Percentiles rank a stretch among this genome's conserved stretches.
Evolutionary conservation across 2,329 filamentous ascomycete species (phyloP).

Genomic region (Fusarium ambrosium): DNA sequence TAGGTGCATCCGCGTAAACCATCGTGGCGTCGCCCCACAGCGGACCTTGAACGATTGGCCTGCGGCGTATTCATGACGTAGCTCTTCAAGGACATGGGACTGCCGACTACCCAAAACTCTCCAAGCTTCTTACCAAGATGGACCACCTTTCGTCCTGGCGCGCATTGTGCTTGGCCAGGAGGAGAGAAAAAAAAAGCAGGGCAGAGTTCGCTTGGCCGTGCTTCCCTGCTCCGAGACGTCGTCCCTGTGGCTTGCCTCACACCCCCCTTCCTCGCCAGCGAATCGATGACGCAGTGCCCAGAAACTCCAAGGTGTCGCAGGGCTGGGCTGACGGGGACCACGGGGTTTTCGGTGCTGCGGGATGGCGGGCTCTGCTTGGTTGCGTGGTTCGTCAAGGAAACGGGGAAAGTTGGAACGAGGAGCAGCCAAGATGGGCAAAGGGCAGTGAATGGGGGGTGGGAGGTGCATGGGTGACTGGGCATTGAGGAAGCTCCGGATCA

Average conservation of each 20-base stretch:
- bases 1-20: neutral
- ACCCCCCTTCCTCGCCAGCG: conserved; percentile 14
- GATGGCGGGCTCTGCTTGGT: conserved; percentile 23
- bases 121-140: conserved; percentile 18
- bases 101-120: neutral
- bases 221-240: conserved; percentile 19
- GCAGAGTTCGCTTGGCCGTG: conserved; percentile 37
- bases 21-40: conserved; percentile 22
- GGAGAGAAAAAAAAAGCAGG: conserved; percentile 27
- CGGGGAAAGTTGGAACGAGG: conserved; percentile 41
- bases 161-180: conserved; percentile 24
- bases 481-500: conserved; percentile 20
- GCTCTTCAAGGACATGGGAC: conserved; percentile 5
- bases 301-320: conserved; percentile 34
- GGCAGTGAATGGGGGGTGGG: conserved; percentile 19
- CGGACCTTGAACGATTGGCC: conserved; percentile 10
- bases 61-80: conserved; percentile 40
- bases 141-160: conserved; percentile 4
- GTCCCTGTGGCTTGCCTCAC: conserved; percentile 36
- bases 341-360: conserved; percentile 15
- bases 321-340: conserved; percentile 28
- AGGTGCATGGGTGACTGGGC: conserved; percentile 22
- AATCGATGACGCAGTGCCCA: conserved; percentile 54
- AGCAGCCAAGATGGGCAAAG: conserved; percentile 32
- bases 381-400: conserved; percentile 15